Evolutionary conservation across 2,329 filamentous ascomycete genomes (phyloP).

Genomic region (Aspergillus novofumigatus): DNA sequence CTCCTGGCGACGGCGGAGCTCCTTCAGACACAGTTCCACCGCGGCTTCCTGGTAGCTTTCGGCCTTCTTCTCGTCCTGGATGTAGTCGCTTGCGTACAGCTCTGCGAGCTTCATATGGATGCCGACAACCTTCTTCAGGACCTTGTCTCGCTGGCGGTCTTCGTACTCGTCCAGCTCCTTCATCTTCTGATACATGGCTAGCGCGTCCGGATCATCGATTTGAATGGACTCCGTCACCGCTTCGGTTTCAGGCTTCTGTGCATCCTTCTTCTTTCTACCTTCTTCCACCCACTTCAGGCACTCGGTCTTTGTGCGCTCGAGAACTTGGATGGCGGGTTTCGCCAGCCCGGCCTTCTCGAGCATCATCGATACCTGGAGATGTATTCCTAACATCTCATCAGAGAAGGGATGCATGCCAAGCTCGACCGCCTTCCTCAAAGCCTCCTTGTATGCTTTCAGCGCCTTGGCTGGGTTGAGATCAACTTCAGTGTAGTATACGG

Average conservation of each 20-base stretch:
- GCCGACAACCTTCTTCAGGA: conserved; percentile 69
- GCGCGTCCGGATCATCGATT: conserved; percentile 17
- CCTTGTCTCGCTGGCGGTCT: conserved; percentile 53
- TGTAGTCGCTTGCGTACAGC: conserved; percentile 71
- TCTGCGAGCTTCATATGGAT: conserved; percentile 81
- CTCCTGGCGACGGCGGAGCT: conserved; percentile 63
- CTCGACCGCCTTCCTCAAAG: conserved; percentile 68
- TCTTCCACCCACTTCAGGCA: conserved; percentile 47
- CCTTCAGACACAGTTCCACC: conserved; percentile 72
- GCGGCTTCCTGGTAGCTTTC: conserved; percentile 75
- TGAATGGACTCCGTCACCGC: conserved; percentile 16
- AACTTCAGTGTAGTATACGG: conserved; percentile 81
- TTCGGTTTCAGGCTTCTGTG: conserved; percentile 14
- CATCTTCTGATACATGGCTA: conserved; percentile 20
- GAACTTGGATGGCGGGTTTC: conserved; percentile 66
- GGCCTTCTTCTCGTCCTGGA: conserved; percentile 68
- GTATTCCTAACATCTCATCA: conserved; percentile 85
- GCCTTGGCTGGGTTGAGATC: conserved; percentile 70
- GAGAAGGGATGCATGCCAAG: conserved; percentile 80
- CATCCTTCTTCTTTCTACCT: conserved; percentile 19
- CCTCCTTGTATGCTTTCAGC: conserved; percentile 76
- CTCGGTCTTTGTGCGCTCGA: conserved; percentile 72
- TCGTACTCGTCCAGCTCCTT: conserved; percentile 26
- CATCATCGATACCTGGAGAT: conserved; percentile 74
- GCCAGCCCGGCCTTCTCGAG: conserved; percentile 72